Percentiles rank a stretch among this genome's conserved stretches.
Evolutionary conservation across 495 filamentous ascomycete genomes (phyloP).

Genomic region (Cryomyces antarcticus): DNA sequence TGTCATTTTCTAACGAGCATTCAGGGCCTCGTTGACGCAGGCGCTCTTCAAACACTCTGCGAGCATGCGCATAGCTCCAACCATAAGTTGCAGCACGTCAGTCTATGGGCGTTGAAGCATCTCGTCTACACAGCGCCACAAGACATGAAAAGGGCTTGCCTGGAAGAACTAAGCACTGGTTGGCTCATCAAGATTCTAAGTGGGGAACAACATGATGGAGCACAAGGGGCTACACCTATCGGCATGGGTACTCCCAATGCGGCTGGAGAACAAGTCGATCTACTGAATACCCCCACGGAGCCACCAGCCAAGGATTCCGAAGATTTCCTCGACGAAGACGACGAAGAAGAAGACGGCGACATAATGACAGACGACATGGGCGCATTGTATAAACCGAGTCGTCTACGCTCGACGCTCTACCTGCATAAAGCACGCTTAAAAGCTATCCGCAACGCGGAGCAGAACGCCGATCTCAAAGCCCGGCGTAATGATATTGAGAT

Average conservation of each 20-base stretch:
- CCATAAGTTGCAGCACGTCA: constrained; percentile 51
- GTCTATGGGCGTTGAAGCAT: constrained; percentile 86
- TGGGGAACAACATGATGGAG: constrained; percentile 5
- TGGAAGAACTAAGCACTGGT: constrained; percentile 54
- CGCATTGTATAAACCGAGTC: constrained; percentile 16
- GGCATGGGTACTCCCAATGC: constrained; percentile 45
- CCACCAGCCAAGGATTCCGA: constrained; percentile 17
- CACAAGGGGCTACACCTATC: constrained; percentile 12
- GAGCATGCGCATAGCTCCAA: constrained; percentile 65
- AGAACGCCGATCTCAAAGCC: constrained; percentile 33
- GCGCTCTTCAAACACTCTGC: constrained; percentile 60
- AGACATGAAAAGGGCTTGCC: constrained; percentile 48
- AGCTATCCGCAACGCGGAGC: constrained; percentile 33
- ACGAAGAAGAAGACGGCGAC: constrained; percentile 32
- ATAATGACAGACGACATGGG: constrained; percentile 32
- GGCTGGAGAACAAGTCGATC: constrained; percentile 40
- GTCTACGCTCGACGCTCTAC: constrained; percentile 19
- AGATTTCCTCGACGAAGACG: constrained; percentile 12
- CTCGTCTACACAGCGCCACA: constrained; percentile 46
- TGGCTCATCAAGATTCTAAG: constrained; percentile 41
- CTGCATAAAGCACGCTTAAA: constrained; percentile 20
- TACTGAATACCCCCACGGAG: constrained; percentile 39
- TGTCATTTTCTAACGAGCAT: not conserved
- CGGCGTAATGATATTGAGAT: constrained; percentile 63
- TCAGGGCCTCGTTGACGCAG: constrained; percentile 51